Conservation (phyloP, 441 rosid species). For the Populus hybrid region DNA sequence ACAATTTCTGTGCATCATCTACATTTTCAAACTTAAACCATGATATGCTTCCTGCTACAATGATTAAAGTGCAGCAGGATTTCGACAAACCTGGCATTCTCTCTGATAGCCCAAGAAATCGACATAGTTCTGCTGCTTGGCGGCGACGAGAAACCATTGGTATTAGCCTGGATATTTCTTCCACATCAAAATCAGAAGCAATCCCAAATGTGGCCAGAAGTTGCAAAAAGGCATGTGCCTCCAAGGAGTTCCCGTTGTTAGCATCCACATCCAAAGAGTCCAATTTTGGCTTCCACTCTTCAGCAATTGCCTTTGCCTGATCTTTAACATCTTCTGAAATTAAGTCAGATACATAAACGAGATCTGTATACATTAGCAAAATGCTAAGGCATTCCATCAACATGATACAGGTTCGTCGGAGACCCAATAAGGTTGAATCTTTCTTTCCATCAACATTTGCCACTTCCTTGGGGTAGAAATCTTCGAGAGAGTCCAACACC, state of each 20-base stretch:
- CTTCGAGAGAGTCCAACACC: slow-evolving; percentile 75
- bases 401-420: slow-evolving; percentile 96
- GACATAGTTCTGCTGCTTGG: slow-evolving; percentile 90
- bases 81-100: slow-evolving; percentile 82
- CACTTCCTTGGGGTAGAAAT: slow-evolving; percentile 64
- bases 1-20: not conserved
- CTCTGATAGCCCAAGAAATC: slow-evolving; percentile 74
- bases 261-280: slow-evolving; percentile 72
- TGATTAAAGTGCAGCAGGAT: not conserved
- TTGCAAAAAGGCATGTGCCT: slow-evolving; percentile 98
- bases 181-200: slow-evolving; percentile 71
- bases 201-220: slow-evolving; percentile 82
- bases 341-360: slow-evolving; percentile 42
- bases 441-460: slow-evolving; percentile 74
- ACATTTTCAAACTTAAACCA: not conserved
- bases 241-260: slow-evolving; percentile 94
- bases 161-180: slow-evolving; percentile 62
- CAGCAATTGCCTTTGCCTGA: slow-evolving; percentile 73
- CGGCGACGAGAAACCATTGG: slow-evolving; percentile 99
- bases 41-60: not conserved
- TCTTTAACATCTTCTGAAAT: slow-evolving; percentile 60
- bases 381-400: slow-evolving; percentile 93
- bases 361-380: slow-evolving; percentile 49
- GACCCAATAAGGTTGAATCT: slow-evolving; percentile 77
- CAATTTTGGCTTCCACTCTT: slow-evolving; percentile 84